phyloP scores from a whole-genome alignment of 2,329 filamentous ascomycete genomes.

The Calonectria henricotiae region DNA sequence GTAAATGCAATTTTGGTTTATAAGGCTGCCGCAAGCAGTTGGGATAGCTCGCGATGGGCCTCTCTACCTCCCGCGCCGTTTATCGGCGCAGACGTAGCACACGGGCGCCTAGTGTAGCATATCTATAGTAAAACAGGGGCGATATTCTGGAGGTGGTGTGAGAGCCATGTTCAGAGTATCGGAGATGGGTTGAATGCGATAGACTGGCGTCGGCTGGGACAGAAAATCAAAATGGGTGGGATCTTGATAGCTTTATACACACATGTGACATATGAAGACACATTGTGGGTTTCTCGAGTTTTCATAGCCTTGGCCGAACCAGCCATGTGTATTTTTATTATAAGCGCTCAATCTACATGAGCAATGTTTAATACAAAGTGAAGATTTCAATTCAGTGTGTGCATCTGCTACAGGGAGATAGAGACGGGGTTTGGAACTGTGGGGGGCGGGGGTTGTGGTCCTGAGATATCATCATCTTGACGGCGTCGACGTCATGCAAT shows the following conservation, averaged over 20 bases:
- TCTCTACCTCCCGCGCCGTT: not conserved
- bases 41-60: not conserved
- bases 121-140: conserved; percentile 37
- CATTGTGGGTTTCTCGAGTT: not conserved
- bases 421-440: no score
- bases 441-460: no score
- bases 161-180: not conserved
- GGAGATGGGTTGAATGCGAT: conserved; percentile 15
- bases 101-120: conserved; percentile 42
- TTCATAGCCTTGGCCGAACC: not conserved
- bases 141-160: not conserved
- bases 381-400: not conserved
- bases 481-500: not conserved
- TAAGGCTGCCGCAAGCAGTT: not conserved
- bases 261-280: not conserved
- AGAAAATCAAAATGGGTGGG: conserved; percentile 10
- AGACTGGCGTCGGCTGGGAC: conserved; percentile 14
- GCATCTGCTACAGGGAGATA: no score
- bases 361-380: not conserved
- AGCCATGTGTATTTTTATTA: conserved; percentile 6
- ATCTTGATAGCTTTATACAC: not conserved
- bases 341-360: not conserved
- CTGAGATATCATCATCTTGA: not conserved
- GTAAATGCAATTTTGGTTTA: not conserved
- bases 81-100: conserved; percentile 22